These are phyloP conservation scores for Clarkia xantiana DNA, from an alignment of 345 rosid genomes.

Conservation along the genomic window DNA sequence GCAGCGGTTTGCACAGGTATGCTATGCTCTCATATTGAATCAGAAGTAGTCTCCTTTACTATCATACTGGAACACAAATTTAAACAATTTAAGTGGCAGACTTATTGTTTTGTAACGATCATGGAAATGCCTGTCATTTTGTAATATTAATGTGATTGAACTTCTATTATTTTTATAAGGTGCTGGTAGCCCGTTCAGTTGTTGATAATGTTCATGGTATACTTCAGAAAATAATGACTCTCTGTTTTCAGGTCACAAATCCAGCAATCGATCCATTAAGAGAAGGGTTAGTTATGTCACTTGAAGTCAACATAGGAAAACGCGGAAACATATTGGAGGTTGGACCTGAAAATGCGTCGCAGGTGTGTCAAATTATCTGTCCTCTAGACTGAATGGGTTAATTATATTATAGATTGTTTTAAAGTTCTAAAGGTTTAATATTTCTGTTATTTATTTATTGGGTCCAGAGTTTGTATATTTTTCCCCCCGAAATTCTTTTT, in stretches of 20 bases:
- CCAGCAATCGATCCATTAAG: constrained; percentile 98
- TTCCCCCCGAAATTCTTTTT: no score
- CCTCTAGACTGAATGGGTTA: neutral
- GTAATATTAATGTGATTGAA: no score
- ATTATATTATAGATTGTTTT: neutral
- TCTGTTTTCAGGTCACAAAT: constrained; percentile 65
- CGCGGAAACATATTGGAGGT: constrained; percentile 83
- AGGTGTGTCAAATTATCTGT: constrained; percentile 32
- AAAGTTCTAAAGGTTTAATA: no score
- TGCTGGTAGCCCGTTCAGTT: neutral
- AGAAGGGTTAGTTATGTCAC: constrained; percentile 98
- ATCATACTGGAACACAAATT: neutral
- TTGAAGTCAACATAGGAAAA: constrained; percentile 87
- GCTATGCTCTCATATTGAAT: constrained; percentile 2
- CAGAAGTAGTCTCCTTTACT: neutral
- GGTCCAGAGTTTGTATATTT: no score
- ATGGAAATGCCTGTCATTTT: neutral
- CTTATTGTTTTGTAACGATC: neutral
- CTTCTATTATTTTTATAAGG: neutral
- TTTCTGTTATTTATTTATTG: no score
- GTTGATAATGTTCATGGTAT: neutral
- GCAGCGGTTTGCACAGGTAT: constrained; percentile 98
- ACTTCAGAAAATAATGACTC: no score
- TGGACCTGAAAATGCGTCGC: constrained; percentile 92
- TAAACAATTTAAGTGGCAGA: no score